Conservation (phyloP, 768 basidiomycete species). For the Auricularia cornea region DNA sequence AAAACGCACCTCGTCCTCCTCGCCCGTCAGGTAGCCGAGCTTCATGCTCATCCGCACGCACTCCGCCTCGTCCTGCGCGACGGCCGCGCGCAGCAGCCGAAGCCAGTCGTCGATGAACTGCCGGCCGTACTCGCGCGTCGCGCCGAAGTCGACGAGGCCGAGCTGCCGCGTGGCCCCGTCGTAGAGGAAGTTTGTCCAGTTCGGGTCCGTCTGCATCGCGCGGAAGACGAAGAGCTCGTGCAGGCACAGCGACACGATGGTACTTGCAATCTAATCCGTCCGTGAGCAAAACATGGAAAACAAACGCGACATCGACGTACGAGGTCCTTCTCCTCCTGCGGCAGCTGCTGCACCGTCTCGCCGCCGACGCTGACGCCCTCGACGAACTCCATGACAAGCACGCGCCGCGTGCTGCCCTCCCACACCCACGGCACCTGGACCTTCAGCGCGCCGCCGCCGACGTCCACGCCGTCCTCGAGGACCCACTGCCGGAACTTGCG, state of each 20-base stretch:
- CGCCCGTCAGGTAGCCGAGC: constrained; percentile 84
- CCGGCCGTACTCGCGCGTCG: constrained; percentile 76
- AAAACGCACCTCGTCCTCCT: constrained; percentile 62
- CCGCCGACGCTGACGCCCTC: constrained; percentile 76
- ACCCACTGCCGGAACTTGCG: constrained; percentile 39
- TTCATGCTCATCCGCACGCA: constrained; percentile 70
- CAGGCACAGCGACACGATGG: constrained; percentile 79
- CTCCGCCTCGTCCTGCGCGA: constrained; percentile 51
- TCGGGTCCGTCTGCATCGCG: constrained; percentile 97
- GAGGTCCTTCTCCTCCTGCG: constrained; percentile 60
- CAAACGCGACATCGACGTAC: constrained; percentile 32
- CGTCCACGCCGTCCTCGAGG: constrained; percentile 27
- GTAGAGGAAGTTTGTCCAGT: constrained; percentile 97
- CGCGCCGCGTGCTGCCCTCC: constrained; percentile 68
- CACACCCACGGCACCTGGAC: constrained; percentile 86
- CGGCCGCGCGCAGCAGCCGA: constrained; percentile 71
- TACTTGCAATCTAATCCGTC: constrained; percentile 61
- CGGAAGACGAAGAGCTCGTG: constrained; percentile 86
- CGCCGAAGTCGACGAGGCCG: constrained; percentile 93
- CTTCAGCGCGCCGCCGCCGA: constrained; percentile 48
- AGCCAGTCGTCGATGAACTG: constrained; percentile 88
- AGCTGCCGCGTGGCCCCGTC: constrained; percentile 58
- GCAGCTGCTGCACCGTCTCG: constrained; percentile 41
- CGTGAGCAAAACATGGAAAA: constrained; percentile 1
- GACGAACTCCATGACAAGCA: constrained; percentile 86